A percentile compares a stretch with the other conserved stretches of the same genome.
Evolutionary conservation across 2,329 filamentous ascomycete species (phyloP).

Genomic region (Penicillium sp.): DNA sequence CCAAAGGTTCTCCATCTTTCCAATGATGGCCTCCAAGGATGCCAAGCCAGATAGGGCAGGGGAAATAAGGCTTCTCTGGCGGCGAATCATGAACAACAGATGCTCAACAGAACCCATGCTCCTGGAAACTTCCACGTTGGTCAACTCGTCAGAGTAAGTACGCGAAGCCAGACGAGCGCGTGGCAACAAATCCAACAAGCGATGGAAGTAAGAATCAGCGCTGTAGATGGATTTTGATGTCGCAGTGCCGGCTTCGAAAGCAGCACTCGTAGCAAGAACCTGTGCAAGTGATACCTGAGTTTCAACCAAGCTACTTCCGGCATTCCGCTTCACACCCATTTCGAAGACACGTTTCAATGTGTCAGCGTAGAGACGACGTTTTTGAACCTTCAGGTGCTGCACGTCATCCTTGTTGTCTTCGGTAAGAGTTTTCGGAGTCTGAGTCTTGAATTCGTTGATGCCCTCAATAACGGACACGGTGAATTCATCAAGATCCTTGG

Average conservation of each 20-base stretch:
- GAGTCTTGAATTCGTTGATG: conserved; percentile 73
- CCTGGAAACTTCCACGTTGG: conserved; percentile 72
- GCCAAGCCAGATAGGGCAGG: conserved; percentile 32
- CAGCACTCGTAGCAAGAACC: conserved; percentile 63
- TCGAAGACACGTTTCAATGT: conserved; percentile 77
- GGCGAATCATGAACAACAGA: conserved; percentile 59
- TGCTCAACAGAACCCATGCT: conserved; percentile 87
- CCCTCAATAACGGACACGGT: conserved; percentile 66
- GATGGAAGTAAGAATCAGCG: conserved; percentile 74
- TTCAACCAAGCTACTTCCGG: conserved; percentile 70
- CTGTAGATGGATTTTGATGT: conserved; percentile 34
- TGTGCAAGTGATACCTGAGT: conserved; percentile 70
- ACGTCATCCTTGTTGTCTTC: conserved; percentile 83
- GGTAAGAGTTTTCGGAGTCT: conserved; percentile 76
- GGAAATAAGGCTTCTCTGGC: conserved; percentile 40
- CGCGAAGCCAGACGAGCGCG: conserved; percentile 65
- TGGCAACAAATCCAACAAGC: conserved; percentile 71
- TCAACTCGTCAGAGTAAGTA: conserved; percentile 83
- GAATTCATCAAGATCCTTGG: conserved; percentile 65
- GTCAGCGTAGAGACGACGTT: conserved; percentile 87
- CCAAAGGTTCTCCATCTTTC: conserved; percentile 37
- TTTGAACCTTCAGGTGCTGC: conserved; percentile 87
- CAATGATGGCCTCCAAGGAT: conserved; percentile 30
- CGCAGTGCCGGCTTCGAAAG: conserved; percentile 29
- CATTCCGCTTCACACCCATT: conserved; percentile 87